These are phyloP conservation scores for Penicillium sp. DNA, from an alignment of 2,329 filamentous ascomycete species.

Conservation along the genomic window DNA sequence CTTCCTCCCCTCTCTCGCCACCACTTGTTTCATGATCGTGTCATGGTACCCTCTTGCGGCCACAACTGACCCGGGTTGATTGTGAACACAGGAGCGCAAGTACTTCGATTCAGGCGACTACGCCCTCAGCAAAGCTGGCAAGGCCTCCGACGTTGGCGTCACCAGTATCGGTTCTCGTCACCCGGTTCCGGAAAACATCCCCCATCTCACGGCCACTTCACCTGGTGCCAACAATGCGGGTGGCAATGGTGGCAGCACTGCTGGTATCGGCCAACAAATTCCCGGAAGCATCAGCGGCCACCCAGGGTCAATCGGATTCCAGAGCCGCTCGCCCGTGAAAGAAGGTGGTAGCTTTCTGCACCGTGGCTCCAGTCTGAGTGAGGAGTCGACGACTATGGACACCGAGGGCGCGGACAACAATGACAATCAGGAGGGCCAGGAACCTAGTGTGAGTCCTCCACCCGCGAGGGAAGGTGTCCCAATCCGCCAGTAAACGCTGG, in stretches of 20 bases:
- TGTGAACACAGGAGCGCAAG: constrained; percentile 69
- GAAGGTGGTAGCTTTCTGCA: constrained; percentile 76
- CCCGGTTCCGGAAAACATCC: constrained; percentile 90
- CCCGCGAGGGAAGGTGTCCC: constrained; percentile 52
- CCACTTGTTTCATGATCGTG: no score
- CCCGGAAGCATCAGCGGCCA: constrained; percentile 40
- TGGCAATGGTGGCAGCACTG: constrained; percentile 27
- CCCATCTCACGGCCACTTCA: constrained; percentile 69
- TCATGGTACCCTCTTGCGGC: neutral
- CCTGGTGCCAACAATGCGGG: constrained; percentile 34
- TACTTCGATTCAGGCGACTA: constrained; percentile 98
- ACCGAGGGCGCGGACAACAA: constrained; percentile 38
- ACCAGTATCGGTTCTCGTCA: constrained; percentile 92
- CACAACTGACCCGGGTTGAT: neutral
- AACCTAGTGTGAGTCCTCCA: constrained; percentile 43
- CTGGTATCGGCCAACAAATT: constrained; percentile 35
- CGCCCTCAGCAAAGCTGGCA: constrained; percentile 93
- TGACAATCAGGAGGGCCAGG: constrained; percentile 33
- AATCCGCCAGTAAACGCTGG: constrained; percentile 52
- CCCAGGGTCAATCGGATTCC: constrained; percentile 37
- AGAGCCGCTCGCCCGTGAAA: constrained; percentile 76
- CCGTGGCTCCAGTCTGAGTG: constrained; percentile 66
- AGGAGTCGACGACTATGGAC: constrained; percentile 24
- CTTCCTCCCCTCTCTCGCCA: neutral
- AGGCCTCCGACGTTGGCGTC: constrained; percentile 87